These are phyloP conservation scores for Tanacetum coccineum DNA, from an alignment of 129 eudicot species.

Conservation along the genomic window DNA sequence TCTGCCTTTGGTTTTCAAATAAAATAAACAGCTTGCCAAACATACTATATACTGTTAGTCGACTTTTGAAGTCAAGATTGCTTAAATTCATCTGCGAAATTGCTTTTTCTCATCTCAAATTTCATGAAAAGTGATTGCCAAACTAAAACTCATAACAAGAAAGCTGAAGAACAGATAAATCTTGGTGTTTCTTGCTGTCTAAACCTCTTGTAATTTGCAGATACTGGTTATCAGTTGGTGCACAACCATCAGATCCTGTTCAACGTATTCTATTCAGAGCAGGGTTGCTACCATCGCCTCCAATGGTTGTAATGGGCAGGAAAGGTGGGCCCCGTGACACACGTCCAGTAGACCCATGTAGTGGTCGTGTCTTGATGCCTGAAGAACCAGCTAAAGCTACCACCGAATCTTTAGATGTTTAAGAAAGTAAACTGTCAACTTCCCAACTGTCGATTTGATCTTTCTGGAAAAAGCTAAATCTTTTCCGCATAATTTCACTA, in stretches of 20 bases:
- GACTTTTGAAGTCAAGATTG: too few species aligned
- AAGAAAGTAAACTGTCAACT: constrained; percentile 6
- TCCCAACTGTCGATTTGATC: constrained; percentile 1
- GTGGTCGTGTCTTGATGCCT: constrained; percentile 50
- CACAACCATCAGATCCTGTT: neutral
- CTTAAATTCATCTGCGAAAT: too few species aligned
- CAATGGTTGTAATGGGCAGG: neutral
- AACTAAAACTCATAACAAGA: too few species aligned
- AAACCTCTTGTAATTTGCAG: constrained; percentile 10
- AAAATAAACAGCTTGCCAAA: too few species aligned
- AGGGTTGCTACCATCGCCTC: neutral
- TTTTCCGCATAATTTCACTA: constrained; percentile 7
- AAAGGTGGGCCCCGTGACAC: constrained; percentile 45
- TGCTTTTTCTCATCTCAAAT: too few species aligned
- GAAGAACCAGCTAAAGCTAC: constrained; percentile 33
- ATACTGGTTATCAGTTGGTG: neutral
- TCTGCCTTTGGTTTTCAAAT: too few species aligned
- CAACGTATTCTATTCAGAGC: constrained; percentile 1
- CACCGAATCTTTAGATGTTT: constrained; percentile 13
- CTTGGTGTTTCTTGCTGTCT: neutral
- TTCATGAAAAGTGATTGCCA: too few species aligned
- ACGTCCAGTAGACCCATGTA: constrained; percentile 7
- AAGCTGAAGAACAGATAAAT: too few species aligned
- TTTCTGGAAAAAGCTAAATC: neutral
- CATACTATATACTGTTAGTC: too few species aligned